Percentiles rank a stretch among this genome's conserved stretches.
phyloP scores from a whole-genome alignment of 768 basidiomycete genomes.

The Lactarius indigo region DNA sequence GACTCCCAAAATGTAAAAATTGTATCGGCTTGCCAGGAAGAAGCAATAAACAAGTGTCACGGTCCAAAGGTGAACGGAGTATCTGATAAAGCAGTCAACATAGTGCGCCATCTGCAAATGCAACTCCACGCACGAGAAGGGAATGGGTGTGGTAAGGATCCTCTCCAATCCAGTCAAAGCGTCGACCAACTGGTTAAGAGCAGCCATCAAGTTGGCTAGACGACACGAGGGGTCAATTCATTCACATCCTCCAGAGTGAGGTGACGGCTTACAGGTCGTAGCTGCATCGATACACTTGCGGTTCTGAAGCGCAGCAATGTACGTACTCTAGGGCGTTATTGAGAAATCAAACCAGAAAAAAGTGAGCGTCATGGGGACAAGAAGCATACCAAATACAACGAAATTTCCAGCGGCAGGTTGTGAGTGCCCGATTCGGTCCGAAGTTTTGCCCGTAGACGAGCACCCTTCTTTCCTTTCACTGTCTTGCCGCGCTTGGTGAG shows the following conservation, averaged over 20 bases:
- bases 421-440: conserved; percentile 41
- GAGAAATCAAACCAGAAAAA: conserved; percentile 10
- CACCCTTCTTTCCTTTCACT: conserved; percentile 61
- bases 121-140: conserved; percentile 53
- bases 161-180: conserved; percentile 67
- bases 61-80: conserved; percentile 65
- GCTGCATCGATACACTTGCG: conserved; percentile 55
- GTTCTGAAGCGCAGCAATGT: conserved; percentile 56
- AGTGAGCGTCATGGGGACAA: not conserved
- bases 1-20: not conserved
- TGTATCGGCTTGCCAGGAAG: conserved; percentile 44
- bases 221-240: not conserved
- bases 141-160: conserved; percentile 73
- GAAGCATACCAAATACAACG: conserved; percentile 55
- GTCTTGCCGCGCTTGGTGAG: conserved; percentile 47
- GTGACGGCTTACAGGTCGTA: conserved; percentile 49
- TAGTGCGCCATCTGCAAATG: not conserved
- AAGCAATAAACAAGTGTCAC: conserved; percentile 61
- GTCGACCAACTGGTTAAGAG: conserved; percentile 57
- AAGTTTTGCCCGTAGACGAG: conserved; percentile 49
- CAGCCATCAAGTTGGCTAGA: conserved; percentile 44
- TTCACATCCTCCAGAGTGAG: not conserved
- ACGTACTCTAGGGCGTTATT: conserved; percentile 55
- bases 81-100: conserved; percentile 36
- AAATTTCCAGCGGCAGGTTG: conserved; percentile 67